Evolutionary conservation across 2,329 filamentous ascomycete genomes (phyloP).

Genomic region (Aspergillus flavus): DNA sequence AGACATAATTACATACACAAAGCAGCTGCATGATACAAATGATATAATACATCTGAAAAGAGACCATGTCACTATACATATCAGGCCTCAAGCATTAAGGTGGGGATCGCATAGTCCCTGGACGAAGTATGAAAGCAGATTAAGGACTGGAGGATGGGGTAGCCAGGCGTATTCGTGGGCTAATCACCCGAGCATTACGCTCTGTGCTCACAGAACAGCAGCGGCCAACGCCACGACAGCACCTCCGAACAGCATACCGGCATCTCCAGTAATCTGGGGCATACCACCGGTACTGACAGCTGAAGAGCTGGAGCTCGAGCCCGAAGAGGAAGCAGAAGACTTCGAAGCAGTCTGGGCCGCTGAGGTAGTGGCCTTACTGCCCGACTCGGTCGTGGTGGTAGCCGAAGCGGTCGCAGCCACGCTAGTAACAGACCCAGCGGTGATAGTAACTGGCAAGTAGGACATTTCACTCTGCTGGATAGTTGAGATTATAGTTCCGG

Average conservation of each 20-base stretch:
- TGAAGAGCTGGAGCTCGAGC: background rate
- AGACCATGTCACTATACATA: background rate
- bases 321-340: background rate
- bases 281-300: conserved; percentile 12
- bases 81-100: background rate
- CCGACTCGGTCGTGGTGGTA: conserved; percentile 1
- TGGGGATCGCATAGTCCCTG: background rate
- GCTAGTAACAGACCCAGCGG: conserved; percentile 16
- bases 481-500: conserved; percentile 12
- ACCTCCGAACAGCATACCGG: conserved; percentile 12
- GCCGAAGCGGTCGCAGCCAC: conserved; percentile 8
- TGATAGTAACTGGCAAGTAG: conserved; percentile 26
- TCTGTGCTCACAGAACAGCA: background rate
- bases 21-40: background rate
- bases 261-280: background rate
- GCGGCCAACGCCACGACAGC: conserved; percentile 5
- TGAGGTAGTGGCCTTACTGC: background rate
- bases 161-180: background rate
- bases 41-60: background rate
- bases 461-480: conserved; percentile 15
- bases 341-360: background rate
- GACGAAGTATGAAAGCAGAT: background rate
- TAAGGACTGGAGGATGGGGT: background rate
- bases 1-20: background rate
- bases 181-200: too few species aligned